Conservation (phyloP, 1,284 basidiomycete genomes). For the Cystobasidium slooffiae region DNA sequence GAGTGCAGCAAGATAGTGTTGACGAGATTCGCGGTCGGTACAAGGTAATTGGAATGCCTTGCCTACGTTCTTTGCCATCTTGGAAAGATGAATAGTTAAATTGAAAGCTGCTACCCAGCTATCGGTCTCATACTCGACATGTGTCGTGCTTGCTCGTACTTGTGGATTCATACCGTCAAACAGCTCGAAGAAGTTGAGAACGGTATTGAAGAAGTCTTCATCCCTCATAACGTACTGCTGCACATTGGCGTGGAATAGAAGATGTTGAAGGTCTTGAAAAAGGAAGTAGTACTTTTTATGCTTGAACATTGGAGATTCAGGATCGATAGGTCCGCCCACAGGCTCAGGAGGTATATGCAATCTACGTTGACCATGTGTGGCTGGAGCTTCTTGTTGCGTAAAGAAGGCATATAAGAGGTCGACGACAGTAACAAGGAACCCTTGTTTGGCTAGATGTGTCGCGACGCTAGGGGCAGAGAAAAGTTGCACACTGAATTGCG, state of each 20-base stretch:
- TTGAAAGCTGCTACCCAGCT: constrained; percentile 93
- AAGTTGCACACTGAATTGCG: constrained; percentile 85
- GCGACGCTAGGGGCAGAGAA: constrained; percentile 87
- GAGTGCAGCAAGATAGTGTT: constrained; percentile 6
- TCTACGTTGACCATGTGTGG: not conserved
- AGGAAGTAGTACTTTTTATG: constrained; percentile 75
- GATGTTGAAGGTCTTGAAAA: constrained; percentile 53
- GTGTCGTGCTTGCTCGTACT: constrained; percentile 75
- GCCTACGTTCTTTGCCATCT: constrained; percentile 84
- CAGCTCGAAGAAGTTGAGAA: constrained; percentile 66
- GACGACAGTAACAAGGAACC: constrained; percentile 75
- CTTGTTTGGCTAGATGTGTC: constrained; percentile 71
- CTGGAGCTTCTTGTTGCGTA: constrained; percentile 73
- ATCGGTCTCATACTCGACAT: constrained; percentile 93
- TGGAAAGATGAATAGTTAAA: constrained; percentile 81
- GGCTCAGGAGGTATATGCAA: constrained; percentile 58
- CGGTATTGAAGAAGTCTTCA: constrained; percentile 14
- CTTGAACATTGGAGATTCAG: constrained; percentile 82
- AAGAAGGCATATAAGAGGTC: constrained; percentile 84
- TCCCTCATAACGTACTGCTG: constrained; percentile 30
- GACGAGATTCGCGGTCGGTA: not conserved
- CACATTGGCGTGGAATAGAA: constrained; percentile 51
- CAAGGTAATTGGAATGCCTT: constrained; percentile 66
- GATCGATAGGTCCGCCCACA: constrained; percentile 62
- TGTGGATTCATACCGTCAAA: constrained; percentile 88